Evolutionary conservation across 148 eudicot genomes (phyloP), one percentile per base, ranked within the genome.

Genomic region (Fagopyrum tataricum): DNA sequence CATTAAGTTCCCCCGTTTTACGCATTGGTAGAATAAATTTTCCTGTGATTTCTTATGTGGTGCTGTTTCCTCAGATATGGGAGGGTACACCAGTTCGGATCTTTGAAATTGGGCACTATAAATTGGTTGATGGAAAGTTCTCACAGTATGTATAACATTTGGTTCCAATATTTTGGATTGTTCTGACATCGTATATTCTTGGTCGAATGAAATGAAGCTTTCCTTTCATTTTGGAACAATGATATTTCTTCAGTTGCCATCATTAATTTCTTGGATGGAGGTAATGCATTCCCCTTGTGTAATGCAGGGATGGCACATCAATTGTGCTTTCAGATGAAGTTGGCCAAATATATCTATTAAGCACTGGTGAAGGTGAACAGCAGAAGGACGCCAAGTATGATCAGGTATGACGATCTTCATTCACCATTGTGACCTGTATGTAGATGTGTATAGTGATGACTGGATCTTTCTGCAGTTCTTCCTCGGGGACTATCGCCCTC

Each of bases 401-500:
- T 74, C 98, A 94, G 93, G 98, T 90, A 74, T 74, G 44, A 37
- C 37, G 61, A 72, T 42, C 39, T 8, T 75, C 11, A 39, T 62
- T 41, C 69, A 70, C 47, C 18, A 70, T 9, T 21, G 18, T 4
- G 15, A 13, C 20, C 56, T 31, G 43, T 37, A 74, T 49, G 68
- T 37, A 76, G 51, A 44, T 49, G 67, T 72, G 15, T 39, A 41
- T 31, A 49, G 24, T 77, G 79, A 81, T 84, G 76, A 58, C 75
- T 78, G 76, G 37, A 31, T 76, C 55, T 67, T 74, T 49, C 72
- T 53, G 77, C 91, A 93, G 98, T 94, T 94, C 79, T 94, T 94
- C 81, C 87, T 94, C 70, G 98, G 98, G 72, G 98, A 94, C 82
- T 94, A 94, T 81, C 96, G 96, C 71, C 98, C 93, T 67, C 97